phyloP scores from a whole-genome alignment of 2,329 filamentous ascomycete species.

The Trematosphaeria pertusa region DNA sequence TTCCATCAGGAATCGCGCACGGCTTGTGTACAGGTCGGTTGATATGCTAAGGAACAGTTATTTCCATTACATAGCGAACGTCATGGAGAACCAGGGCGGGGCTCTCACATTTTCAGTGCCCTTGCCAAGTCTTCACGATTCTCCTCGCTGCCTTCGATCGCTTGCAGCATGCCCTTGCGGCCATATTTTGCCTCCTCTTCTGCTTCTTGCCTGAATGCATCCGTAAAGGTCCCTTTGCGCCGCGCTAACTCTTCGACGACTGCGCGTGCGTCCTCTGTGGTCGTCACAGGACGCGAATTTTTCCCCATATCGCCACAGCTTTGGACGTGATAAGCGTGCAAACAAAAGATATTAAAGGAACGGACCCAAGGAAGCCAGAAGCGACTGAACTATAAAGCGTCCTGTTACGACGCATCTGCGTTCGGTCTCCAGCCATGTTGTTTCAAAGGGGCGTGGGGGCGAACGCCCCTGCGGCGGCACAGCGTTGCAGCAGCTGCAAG shows the following conservation, averaged over 20 bases:
- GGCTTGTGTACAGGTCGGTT: conserved; percentile 5
- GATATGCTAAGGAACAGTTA: conserved; percentile 7
- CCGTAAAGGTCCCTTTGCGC: conserved; percentile 3
- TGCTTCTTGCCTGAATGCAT: conserved; percentile 6
- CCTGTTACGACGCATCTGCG: no score
- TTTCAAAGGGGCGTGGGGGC: no score
- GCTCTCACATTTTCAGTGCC: conserved; percentile 7
- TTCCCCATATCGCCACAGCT: no score
- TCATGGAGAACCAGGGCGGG: not conserved
- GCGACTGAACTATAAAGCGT: no score
- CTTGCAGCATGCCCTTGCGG: conserved; percentile 6
- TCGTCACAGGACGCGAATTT: not conserved
- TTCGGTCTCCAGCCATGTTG: no score
- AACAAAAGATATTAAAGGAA: no score
- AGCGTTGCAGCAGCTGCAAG: no score
- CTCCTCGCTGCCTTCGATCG: conserved; percentile 1
- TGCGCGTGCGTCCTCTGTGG: conserved; percentile 2
- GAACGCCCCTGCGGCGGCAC: no score
- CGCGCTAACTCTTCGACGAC: conserved; percentile 3
- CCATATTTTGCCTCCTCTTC: conserved; percentile 4
- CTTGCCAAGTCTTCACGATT: not conserved
- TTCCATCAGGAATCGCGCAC: conserved; percentile 10
- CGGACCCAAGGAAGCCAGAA: no score
- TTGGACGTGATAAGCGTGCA: no score
- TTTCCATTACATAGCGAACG: not conserved